These are phyloP conservation scores for Clausena lansium DNA, from an alignment of 345 rosid genomes.

Conservation along the genomic window DNA sequence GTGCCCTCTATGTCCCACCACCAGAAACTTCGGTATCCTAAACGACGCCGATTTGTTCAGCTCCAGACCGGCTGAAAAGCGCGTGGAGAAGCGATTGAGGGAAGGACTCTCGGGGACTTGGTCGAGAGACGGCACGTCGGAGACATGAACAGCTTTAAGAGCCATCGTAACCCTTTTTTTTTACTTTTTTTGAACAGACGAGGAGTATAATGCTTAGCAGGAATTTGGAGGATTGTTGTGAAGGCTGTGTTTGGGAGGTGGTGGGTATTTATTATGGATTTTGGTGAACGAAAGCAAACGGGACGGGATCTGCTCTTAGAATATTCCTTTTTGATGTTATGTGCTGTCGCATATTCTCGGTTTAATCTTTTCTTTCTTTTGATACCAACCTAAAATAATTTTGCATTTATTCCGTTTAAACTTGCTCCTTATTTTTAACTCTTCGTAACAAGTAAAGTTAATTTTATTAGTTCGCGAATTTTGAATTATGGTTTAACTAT, in stretches of 20 bases:
- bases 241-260: neutral
- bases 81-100: constrained; percentile 33
- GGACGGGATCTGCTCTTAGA: constrained; percentile 16
- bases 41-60: constrained; percentile 26
- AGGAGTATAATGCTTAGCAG: neutral
- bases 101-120: constrained; percentile 58
- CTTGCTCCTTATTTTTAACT: neutral
- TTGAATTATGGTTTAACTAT: neutral
- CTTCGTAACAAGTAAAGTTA: neutral
- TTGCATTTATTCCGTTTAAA: neutral
- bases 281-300: neutral
- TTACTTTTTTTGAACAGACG: neutral
- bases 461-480: neutral
- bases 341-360: constrained; percentile 24
- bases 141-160: constrained; percentile 78
- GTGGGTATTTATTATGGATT: constrained; percentile 21
- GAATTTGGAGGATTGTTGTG: neutral
- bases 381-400: neutral
- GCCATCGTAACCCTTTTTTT: constrained; percentile 40
- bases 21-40: constrained; percentile 59
- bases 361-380: neutral
- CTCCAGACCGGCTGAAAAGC: constrained; percentile 43
- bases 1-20: constrained; percentile 86
- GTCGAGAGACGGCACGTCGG: constrained; percentile 77
- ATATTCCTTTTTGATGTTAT: constrained; percentile 21